Base-by-base conservation (phyloP, 371 early-diverging fungal species). In the Nosema muscidifuracis region DNA sequence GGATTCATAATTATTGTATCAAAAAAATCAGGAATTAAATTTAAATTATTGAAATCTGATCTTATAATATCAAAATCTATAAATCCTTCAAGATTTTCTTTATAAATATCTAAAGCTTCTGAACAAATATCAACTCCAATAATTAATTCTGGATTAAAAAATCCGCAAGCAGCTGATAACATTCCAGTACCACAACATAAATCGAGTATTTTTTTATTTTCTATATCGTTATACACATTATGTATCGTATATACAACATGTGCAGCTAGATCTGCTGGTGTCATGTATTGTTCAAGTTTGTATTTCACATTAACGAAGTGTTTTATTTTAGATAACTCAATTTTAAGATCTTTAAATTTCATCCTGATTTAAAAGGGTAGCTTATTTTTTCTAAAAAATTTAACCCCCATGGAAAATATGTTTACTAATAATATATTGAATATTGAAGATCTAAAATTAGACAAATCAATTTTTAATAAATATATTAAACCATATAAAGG, bases 401-500 rank as follows among this genome's bases (percentile, higher is more conserved):
- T 60, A 33, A 20, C 22, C 20, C 33, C 36, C 33, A 75, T 75
- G 76, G 65, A 69, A 9, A 33, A 53, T 31, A 31, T 61, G 34
- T 36, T 65, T 15, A 58, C 6, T 47, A 65, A 62, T 33, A 63
- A 75, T 44, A 56, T 71, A 26, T 33, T 51, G 13, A 63, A 44
- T 20, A 47, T 75, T 15, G 68, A 67, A 4, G 9, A 61, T 18
- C 60, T 26, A 2, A 51, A 43, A 16, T 36, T 73, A 24, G 63
- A 72, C 44, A 51, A 55, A 20, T 18, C 24, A 6, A 18, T 61
- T n/a, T 40, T 79, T 42, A 28, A 24, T 13, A 36, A 43, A 1
- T 12, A 61, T 7, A 60, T 73, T 55, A 70, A 67, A 64, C 80
- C 80, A 24, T 55, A 67, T 40, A 91, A 99, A 80, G 99, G 99